Evolutionary conservation across 2,329 filamentous ascomycete genomes (phyloP).

Genomic region (Sporothrix globosa): DNA sequence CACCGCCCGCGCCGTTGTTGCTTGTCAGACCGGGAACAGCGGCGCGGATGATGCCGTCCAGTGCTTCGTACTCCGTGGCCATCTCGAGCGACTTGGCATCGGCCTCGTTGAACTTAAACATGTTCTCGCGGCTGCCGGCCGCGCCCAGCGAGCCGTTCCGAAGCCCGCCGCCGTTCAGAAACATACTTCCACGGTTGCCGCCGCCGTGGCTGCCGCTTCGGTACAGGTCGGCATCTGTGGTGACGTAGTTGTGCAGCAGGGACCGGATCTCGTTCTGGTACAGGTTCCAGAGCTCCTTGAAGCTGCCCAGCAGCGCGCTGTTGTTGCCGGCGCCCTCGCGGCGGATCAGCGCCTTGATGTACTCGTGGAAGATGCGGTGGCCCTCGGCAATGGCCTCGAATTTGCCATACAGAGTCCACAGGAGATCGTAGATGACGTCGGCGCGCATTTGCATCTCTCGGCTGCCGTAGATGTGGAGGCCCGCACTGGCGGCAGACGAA

Average conservation of each 20-base stretch:
- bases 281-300: constrained; percentile 96
- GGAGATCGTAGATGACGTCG: constrained; percentile 84
- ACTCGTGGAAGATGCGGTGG: constrained; percentile 90
- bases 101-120: constrained; percentile 86
- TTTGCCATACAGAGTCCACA: constrained; percentile 92
- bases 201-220: constrained; percentile 44
- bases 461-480: constrained; percentile 65
- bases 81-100: constrained; percentile 80
- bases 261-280: constrained; percentile 98
- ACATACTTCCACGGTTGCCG: neutral
- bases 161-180: neutral
- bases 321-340: constrained; percentile 72
- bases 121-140: constrained; percentile 43
- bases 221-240: constrained; percentile 80
- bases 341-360: constrained; percentile 81
- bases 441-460: constrained; percentile 76
- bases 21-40: constrained; percentile 92
- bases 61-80: constrained; percentile 80
- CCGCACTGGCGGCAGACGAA: constrained; percentile 37
- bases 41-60: constrained; percentile 85
- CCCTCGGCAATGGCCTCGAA: constrained; percentile 97
- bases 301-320: constrained; percentile 75
- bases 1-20: constrained; percentile 56
- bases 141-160: neutral
- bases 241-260: constrained; percentile 91